These are phyloP conservation scores for Zygosaccharomyces kombuchaensis DNA, from an alignment of 805 yeast species.

Conservation along the genomic window DNA sequence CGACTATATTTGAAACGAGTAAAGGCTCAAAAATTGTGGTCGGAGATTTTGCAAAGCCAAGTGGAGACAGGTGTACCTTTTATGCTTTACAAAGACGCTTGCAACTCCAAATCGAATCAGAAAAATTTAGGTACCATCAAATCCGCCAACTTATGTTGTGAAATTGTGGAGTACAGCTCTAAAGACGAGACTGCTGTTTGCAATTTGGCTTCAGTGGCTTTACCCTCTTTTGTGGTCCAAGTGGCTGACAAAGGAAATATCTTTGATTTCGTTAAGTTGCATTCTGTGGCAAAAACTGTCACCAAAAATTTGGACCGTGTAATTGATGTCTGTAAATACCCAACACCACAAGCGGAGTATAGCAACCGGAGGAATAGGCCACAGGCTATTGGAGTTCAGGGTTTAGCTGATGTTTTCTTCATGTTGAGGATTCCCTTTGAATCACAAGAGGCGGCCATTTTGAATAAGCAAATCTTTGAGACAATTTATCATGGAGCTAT, in stretches of 20 bases:
- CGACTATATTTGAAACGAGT: conserved; percentile 29
- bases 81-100: conserved; percentile 88
- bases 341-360: conserved; percentile 63
- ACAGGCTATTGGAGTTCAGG: conserved; percentile 92
- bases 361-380: conserved; percentile 85
- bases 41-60: conserved; percentile 83
- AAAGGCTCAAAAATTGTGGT: conserved; percentile 89
- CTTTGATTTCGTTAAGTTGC: conserved; percentile 70
- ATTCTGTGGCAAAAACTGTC: conserved; percentile 69
- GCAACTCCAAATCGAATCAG: conserved; percentile 84
- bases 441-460: conserved; percentile 66
- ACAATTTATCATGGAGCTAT: conserved; percentile 92
- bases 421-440: conserved; percentile 81
- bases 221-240: conserved; percentile 65
- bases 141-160: conserved; percentile 92
- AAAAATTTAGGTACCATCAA: conserved; percentile 88
- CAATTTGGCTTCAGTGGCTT: conserved; percentile 83
- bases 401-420: conserved; percentile 87
- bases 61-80: conserved; percentile 96
- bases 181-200: conserved; percentile 91
- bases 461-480: conserved; percentile 85
- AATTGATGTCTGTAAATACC: conserved; percentile 80
- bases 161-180: conserved; percentile 84
- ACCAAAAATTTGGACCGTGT: conserved; percentile 72
- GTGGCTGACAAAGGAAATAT: conserved; percentile 40